These are phyloP conservation scores for Backusella westeae DNA, from an alignment of 192 early-diverging fungal species.

Conservation along the genomic window DNA sequence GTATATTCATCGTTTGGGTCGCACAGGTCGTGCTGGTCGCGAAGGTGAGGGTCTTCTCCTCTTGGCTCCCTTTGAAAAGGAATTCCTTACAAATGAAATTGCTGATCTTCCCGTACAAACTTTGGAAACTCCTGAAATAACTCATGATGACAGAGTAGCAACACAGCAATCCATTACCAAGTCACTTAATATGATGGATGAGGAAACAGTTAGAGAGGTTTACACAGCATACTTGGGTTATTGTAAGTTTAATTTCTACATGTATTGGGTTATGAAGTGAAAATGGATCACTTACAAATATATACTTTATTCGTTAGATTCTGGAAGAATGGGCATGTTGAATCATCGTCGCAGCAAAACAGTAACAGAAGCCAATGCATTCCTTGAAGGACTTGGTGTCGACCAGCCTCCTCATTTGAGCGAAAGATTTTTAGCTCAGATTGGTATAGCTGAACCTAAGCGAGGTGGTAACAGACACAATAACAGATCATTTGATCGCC, in stretches of 20 bases:
- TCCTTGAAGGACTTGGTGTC: slow-evolving; percentile 45
- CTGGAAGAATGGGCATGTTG: slow-evolving; percentile 38
- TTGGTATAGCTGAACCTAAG: slow-evolving; percentile 32
- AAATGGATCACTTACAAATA: not conserved
- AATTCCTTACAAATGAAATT: slow-evolving; percentile 60
- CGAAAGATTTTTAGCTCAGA: slow-evolving; percentile 39
- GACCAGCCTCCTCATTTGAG: slow-evolving; percentile 42
- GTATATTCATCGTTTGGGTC: slow-evolving; percentile 95
- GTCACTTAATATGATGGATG: slow-evolving; percentile 43
- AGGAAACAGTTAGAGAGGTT: slow-evolving; percentile 49
- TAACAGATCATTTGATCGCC: not conserved
- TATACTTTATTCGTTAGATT: slow-evolving; percentile 26
- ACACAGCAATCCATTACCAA: slow-evolving; percentile 23
- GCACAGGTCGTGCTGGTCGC: slow-evolving; percentile 95
- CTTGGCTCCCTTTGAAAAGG: slow-evolving; percentile 74
- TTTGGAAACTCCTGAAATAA: slow-evolving; percentile 39
- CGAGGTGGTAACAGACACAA: not conserved
- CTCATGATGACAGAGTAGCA: slow-evolving; percentile 26
- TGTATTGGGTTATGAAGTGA: not conserved
- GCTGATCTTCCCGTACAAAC: slow-evolving; percentile 55
- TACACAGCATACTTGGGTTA: slow-evolving; percentile 63
- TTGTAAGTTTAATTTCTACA: slow-evolving; percentile 41
- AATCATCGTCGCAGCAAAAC: slow-evolving; percentile 36
- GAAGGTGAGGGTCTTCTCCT: slow-evolving; percentile 84
- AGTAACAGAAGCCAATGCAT: slow-evolving; percentile 38